Evolutionary conservation across 805 yeast genomes (phyloP).

Genomic region (Wickerhamiella sergipiensis): DNA sequence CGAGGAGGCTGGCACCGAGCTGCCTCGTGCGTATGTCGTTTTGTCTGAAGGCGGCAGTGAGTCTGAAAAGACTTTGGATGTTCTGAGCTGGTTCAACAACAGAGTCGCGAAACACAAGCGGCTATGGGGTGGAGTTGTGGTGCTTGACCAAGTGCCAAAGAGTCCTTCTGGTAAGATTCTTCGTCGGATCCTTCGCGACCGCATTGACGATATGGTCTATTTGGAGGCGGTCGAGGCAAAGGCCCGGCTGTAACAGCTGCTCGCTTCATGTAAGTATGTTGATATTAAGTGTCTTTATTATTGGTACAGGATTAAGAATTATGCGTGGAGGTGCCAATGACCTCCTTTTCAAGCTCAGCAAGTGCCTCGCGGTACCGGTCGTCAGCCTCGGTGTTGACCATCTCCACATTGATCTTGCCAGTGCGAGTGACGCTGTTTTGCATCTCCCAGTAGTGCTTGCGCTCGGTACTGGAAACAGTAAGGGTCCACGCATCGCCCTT

Average conservation of each 20-base stretch:
- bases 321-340: background rate
- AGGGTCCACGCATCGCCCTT: conserved; percentile 63
- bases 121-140: conserved; percentile 35
- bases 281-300: too few relatives aligned
- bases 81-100: conserved; percentile 21
- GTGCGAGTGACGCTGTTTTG: conserved; percentile 21
- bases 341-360: conserved; percentile 31
- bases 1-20: conserved; percentile 66
- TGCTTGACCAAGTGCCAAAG: conserved; percentile 77
- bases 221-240: background rate
- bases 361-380: conserved; percentile 35
- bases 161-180: conserved; percentile 88
- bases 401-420: conserved; percentile 18
- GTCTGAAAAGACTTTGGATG: conserved; percentile 12
- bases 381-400: conserved; percentile 25
- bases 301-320: too few relatives aligned
- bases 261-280: too few relatives aligned
- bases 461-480: conserved; percentile 67
- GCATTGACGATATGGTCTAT: conserved; percentile 8
- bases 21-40: conserved; percentile 25
- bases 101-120: conserved; percentile 25
- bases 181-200: conserved; percentile 74
- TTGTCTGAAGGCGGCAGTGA: conserved; percentile 8
- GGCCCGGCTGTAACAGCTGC: background rate
- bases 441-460: conserved; percentile 31